Evolutionary conservation across 768 basidiomycete genomes (phyloP).

Genomic region (Rhodotorula toruloides): DNA sequence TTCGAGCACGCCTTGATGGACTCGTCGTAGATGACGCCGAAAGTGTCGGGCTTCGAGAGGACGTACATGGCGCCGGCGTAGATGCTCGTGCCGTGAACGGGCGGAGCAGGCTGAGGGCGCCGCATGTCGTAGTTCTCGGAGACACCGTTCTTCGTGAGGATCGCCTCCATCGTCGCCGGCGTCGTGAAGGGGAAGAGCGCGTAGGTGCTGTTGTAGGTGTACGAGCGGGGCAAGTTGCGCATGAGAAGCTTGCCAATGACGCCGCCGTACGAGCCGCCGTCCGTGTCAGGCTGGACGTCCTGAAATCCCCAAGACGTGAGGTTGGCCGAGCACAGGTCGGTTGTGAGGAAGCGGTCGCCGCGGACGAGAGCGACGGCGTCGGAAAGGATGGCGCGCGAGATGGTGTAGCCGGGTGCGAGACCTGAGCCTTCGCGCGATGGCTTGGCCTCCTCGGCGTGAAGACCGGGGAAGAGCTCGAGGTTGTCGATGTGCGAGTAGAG

Average conservation of each 20-base stretch:
- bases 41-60: neutral
- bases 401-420: slow-evolving; percentile 50
- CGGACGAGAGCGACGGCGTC: slow-evolving; percentile 40
- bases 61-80: neutral
- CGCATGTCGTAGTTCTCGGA: slow-evolving; percentile 21
- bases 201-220: slow-evolving; percentile 49
- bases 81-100: neutral
- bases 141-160: slow-evolving; percentile 19
- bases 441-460: slow-evolving; percentile 63
- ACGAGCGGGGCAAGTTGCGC: slow-evolving; percentile 12
- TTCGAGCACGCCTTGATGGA: neutral
- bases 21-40: slow-evolving; percentile 12
- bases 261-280: slow-evolving; percentile 32
- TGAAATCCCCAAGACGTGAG: slow-evolving; percentile 68
- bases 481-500: slow-evolving; percentile 72
- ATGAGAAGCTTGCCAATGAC: slow-evolving; percentile 29
- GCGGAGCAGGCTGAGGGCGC: slow-evolving; percentile 10
- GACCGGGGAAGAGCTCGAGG: slow-evolving; percentile 62
- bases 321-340: slow-evolving; percentile 55
- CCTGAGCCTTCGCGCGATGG: slow-evolving; percentile 62
- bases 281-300: slow-evolving; percentile 19
- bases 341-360: slow-evolving; percentile 59
- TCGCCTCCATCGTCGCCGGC: slow-evolving; percentile 19
- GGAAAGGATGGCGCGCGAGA: slow-evolving; percentile 57
- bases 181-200: slow-evolving; percentile 67